Conservation (phyloP, 2,329 filamentous ascomycete species). For the Calonectria pseudoreteaudii region DNA sequence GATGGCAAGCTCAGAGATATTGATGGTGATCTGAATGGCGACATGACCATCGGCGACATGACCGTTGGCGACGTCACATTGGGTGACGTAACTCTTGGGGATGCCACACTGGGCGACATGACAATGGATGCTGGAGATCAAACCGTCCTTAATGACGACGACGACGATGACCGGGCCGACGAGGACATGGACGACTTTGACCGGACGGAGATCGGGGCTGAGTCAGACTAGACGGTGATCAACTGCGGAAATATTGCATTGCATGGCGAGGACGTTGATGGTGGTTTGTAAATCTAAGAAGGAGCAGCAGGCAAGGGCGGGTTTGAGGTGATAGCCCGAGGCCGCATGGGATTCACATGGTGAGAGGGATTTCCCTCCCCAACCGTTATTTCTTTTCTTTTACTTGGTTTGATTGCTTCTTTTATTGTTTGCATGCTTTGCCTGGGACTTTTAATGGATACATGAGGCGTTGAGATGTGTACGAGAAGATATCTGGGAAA, state of each 20-base stretch:
- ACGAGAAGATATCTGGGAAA: slow-evolving; percentile 16
- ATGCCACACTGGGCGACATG: slow-evolving; percentile 47
- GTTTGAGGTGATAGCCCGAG: slow-evolving; percentile 12
- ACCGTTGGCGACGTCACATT: slow-evolving; percentile 64
- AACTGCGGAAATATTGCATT: slow-evolving; percentile 15
- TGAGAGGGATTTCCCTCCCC: not conserved
- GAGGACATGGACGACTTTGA: slow-evolving; percentile 60
- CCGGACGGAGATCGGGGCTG: slow-evolving; percentile 52
- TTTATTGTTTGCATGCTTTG: not conserved
- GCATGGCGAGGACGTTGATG: slow-evolving; percentile 34
- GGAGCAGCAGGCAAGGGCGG: not conserved
- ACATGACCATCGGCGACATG: slow-evolving; percentile 49
- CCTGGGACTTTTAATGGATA: slow-evolving; percentile 17
- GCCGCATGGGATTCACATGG: slow-evolving; percentile 4
- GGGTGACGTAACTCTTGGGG: slow-evolving; percentile 45
- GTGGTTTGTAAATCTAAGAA: slow-evolving; percentile 13
- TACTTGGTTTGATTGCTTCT: not conserved
- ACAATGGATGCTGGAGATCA: slow-evolving; percentile 60
- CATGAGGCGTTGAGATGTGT: slow-evolving; percentile 24
- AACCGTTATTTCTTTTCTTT: slow-evolving; percentile 3
- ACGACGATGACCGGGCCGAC: slow-evolving; percentile 58
- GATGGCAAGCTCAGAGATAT: slow-evolving; percentile 37
- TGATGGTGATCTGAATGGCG: slow-evolving; percentile 53
- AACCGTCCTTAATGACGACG: slow-evolving; percentile 52
- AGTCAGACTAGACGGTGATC: slow-evolving; percentile 43